These are phyloP conservation scores for Botrytis byssoidea DNA, from an alignment of 2,329 filamentous ascomycete genomes.

Conservation along the genomic window DNA sequence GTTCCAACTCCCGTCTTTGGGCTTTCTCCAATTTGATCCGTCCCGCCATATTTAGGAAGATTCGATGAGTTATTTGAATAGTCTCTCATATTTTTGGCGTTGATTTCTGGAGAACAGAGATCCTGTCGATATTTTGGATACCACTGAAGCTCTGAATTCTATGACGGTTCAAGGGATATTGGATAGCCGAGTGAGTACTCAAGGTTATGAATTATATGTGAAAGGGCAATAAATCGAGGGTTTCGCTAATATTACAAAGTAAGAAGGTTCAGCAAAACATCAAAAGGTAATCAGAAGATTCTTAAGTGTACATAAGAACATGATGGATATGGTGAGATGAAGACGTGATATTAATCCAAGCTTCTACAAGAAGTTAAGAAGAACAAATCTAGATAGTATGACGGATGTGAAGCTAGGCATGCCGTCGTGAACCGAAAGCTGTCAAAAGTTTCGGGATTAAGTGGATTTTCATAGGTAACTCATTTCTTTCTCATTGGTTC, in stretches of 20 bases:
- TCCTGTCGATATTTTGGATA: not conserved
- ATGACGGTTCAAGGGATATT: not conserved
- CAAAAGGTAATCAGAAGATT: not conserved
- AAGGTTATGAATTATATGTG: not conserved
- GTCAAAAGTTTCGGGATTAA: not conserved
- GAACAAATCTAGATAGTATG: not conserved
- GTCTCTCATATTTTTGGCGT: not conserved
- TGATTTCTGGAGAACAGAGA: too few relatives aligned
- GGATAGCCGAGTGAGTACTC: not conserved
- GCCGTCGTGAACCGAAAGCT: not conserved
- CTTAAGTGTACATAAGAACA: not conserved
- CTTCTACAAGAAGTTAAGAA: not conserved
- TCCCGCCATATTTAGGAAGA: conserved; percentile 7
- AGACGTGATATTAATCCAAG: conserved; percentile 11
- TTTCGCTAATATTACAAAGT: not conserved
- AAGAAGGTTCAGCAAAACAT: not conserved
- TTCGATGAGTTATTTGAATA: not conserved
- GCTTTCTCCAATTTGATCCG: not conserved
- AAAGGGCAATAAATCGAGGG: not conserved
- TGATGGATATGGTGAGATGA: conserved; percentile 1
- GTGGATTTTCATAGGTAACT: conserved; percentile 12
- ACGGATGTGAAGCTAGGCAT: not conserved
- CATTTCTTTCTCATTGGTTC: not conserved
- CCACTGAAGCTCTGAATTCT: not conserved
- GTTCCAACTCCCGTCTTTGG: conserved; percentile 8